Percentiles rank a stretch among this genome's conserved stretches.
phyloP scores from a whole-genome alignment of 352 stramenopile genomes.

The Phytophthora chlamydospora region DNA sequence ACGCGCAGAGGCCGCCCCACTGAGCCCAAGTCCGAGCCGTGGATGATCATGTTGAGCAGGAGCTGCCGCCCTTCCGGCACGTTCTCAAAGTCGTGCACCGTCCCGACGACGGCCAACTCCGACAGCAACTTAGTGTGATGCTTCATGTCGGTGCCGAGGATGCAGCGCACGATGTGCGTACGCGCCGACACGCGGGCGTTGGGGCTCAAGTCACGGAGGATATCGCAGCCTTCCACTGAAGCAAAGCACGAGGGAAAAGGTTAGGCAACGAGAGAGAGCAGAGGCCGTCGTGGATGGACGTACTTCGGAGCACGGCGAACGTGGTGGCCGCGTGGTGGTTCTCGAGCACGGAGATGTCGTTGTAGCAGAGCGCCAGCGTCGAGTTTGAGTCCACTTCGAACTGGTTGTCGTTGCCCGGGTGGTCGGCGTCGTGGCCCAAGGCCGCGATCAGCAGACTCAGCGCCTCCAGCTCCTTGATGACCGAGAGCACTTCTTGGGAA shows the following conservation, averaged over 20 bases:
- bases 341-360: slow-evolving; percentile 90
- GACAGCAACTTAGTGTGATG: slow-evolving; percentile 76
- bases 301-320: slow-evolving; percentile 65
- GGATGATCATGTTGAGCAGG: slow-evolving; percentile 87
- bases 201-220: slow-evolving; percentile 59
- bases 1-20: slow-evolving; percentile 55
- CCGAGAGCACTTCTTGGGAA: slow-evolving; percentile 49
- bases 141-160: slow-evolving; percentile 86
- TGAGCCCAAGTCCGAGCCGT: slow-evolving; percentile 75
- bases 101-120: slow-evolving; percentile 50
- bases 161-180: slow-evolving; percentile 74
- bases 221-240: slow-evolving; percentile 57
- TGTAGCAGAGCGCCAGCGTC: slow-evolving; percentile 85
- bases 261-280: slow-evolving; percentile 6
- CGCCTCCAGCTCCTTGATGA: slow-evolving; percentile 80
- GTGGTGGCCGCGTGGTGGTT: slow-evolving; percentile 88
- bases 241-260: slow-evolving; percentile 1
- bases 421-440: slow-evolving; percentile 87
- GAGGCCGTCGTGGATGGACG: slow-evolving; percentile 11
- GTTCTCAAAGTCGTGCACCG: slow-evolving; percentile 58
- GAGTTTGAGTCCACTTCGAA: slow-evolving; percentile 88
- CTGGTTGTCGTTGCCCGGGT: slow-evolving; percentile 90
- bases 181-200: slow-evolving; percentile 52
- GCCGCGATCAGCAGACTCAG: slow-evolving; percentile 83
- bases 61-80: slow-evolving; percentile 71